Conservation (phyloP, 345 rosid genomes). For the Lumnitzera littorea region DNA sequence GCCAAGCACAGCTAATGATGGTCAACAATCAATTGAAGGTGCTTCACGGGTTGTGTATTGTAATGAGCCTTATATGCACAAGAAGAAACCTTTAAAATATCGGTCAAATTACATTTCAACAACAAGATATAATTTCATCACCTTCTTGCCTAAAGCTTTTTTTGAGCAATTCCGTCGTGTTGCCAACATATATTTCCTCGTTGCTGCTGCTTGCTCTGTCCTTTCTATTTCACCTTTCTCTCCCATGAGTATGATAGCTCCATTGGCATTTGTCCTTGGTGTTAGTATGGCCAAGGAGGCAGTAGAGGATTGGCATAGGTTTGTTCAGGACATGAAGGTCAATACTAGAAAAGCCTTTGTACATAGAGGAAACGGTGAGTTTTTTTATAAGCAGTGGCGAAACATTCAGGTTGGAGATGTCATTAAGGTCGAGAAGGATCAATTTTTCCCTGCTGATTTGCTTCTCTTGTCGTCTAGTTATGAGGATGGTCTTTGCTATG, state of each 20-base stretch:
- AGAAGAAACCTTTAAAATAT: constrained; percentile 69
- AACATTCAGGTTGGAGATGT: constrained; percentile 78
- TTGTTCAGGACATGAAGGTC: constrained; percentile 89
- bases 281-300: constrained; percentile 97
- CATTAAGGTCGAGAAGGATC: constrained; percentile 85
- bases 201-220: constrained; percentile 80
- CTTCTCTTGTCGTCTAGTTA: constrained; percentile 83
- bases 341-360: constrained; percentile 62
- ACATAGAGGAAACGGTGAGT: constrained; percentile 53
- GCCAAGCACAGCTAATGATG: constrained; percentile 38
- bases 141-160: constrained; percentile 87
- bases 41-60: constrained; percentile 77
- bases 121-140: constrained; percentile 65
- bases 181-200: constrained; percentile 90
- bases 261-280: constrained; percentile 87
- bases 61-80: constrained; percentile 74
- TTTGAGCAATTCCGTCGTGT: constrained; percentile 97
- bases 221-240: constrained; percentile 83
- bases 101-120: constrained; percentile 81
- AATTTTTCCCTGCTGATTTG: constrained; percentile 93
- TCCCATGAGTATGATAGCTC: constrained; percentile 92
- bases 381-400: constrained; percentile 62
- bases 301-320: constrained; percentile 96
- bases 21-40: constrained; percentile 51
- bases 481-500: constrained; percentile 96